Conservation (phyloP, 176 grass and related monocot species). For the Phoenix dactylifera region DNA sequence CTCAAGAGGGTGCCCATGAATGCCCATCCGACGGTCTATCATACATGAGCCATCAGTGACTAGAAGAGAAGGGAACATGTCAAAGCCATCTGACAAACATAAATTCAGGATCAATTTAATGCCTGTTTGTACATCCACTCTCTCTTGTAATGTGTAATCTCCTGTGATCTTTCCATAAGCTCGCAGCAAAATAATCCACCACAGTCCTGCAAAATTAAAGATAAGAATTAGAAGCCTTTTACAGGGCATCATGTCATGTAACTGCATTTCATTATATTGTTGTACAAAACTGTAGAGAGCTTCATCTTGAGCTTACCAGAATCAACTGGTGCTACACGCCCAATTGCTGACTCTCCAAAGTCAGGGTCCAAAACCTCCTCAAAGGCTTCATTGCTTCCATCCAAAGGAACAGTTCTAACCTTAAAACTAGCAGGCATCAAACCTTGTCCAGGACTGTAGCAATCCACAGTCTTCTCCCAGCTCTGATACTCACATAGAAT, state of each 20-base stretch:
- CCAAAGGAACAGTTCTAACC: constrained; percentile 31
- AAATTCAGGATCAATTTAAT: constrained; percentile 38
- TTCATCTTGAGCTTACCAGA: constrained; percentile 22
- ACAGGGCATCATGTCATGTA: too few relatives aligned
- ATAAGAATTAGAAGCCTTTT: constrained; percentile 1
- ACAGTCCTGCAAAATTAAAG: constrained; percentile 22
- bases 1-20: constrained; percentile 47
- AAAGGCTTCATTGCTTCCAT: constrained; percentile 21
- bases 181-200: constrained; percentile 50
- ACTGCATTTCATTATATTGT: not conserved
- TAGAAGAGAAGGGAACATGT: constrained; percentile 44
- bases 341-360: constrained; percentile 47
- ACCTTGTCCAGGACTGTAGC: constrained; percentile 43
- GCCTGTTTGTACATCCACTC: constrained; percentile 40
- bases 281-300: not conserved
- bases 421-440: constrained; percentile 45
- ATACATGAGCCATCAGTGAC: constrained; percentile 48
- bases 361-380: constrained; percentile 44
- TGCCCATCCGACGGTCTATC: constrained; percentile 45
- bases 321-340: constrained; percentile 44
- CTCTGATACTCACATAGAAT: constrained; percentile 16
- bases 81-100: constrained; percentile 40
- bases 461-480: constrained; percentile 47
- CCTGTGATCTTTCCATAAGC: constrained; percentile 50
- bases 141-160: constrained; percentile 36